Evolutionary conservation across 495 filamentous ascomycete species (phyloP).

Genomic region (Penicillium canescens): DNA sequence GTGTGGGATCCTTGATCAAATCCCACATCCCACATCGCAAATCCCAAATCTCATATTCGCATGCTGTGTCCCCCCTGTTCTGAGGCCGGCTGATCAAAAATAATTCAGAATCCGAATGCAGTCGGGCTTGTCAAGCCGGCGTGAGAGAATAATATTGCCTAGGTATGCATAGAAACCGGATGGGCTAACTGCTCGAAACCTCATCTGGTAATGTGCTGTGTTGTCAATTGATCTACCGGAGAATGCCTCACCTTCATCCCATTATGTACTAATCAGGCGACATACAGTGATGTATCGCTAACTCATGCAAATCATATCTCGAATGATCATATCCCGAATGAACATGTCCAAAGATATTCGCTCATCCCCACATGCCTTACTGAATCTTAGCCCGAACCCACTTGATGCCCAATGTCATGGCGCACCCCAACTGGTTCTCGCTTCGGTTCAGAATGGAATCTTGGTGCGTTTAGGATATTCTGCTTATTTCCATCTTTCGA

Average conservation of each 20-base stretch:
- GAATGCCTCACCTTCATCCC: constrained; percentile 4
- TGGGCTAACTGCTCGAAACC: not conserved
- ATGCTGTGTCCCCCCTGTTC: too few species aligned
- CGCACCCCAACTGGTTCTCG: constrained; percentile 33
- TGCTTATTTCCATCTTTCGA: constrained; percentile 14
- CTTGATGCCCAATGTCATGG: constrained; percentile 48
- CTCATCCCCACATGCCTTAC: constrained; percentile 23
- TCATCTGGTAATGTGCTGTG: not conserved
- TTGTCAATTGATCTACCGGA: not conserved
- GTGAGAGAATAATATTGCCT: constrained; percentile 6
- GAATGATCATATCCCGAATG: constrained; percentile 37
- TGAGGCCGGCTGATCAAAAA: too few species aligned
- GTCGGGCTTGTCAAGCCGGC: not conserved
- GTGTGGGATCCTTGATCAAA: too few species aligned
- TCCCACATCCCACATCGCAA: too few species aligned
- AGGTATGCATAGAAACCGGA: not conserved
- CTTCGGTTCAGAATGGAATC: constrained; percentile 25
- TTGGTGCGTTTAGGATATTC: constrained; percentile 11
- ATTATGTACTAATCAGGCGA: not conserved
- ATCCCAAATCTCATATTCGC: too few species aligned
- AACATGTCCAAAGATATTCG: constrained; percentile 37
- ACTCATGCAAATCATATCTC: constrained; percentile 25
- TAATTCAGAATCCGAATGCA: too few species aligned
- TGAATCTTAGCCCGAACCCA: constrained; percentile 22
- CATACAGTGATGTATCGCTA: not conserved